These are phyloP conservation scores for Moesziomyces sp. DNA, from an alignment of 1,284 basidiomycete species.

Conservation along the genomic window DNA sequence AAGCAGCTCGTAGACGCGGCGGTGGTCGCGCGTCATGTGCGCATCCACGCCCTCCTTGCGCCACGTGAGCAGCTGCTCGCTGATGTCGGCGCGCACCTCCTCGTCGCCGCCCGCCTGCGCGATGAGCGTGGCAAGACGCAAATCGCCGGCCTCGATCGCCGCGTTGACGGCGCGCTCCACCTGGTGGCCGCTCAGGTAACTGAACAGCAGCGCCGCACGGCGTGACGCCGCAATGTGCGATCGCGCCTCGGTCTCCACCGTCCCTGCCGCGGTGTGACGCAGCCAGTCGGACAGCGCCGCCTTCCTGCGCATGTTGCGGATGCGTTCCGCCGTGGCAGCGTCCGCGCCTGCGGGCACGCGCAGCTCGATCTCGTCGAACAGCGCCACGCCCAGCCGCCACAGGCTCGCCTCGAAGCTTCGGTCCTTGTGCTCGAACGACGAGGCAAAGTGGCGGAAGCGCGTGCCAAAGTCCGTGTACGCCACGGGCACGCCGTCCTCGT, in stretches of 20 bases:
- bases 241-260: slow-evolving; percentile 74
- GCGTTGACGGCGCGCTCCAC: slow-evolving; percentile 82
- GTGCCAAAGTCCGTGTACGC: slow-evolving; percentile 72
- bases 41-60: slow-evolving; percentile 79
- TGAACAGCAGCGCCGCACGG: slow-evolving; percentile 72
- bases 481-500: slow-evolving; percentile 71
- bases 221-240: slow-evolving; percentile 61
- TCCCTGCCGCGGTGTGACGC: slow-evolving; percentile 77
- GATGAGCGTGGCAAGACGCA: slow-evolving; percentile 90
- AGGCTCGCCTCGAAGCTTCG: slow-evolving; percentile 74
- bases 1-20: slow-evolving; percentile 85
- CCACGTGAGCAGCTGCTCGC: slow-evolving; percentile 85
- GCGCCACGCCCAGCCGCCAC: slow-evolving; percentile 87
- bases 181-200: slow-evolving; percentile 86
- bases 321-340: slow-evolving; percentile 74
- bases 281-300: slow-evolving; percentile 87
- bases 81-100: slow-evolving; percentile 80
- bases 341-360: slow-evolving; percentile 74
- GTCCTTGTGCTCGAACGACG: slow-evolving; percentile 79
- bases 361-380: slow-evolving; percentile 84
- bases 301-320: slow-evolving; percentile 79
- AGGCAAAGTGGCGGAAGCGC: slow-evolving; percentile 81
- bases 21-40: slow-evolving; percentile 77
- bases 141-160: slow-evolving; percentile 80
- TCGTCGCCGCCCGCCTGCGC: slow-evolving; percentile 86